Conservation (phyloP, 73 alveolate genomes). For the Effrenium voratum region DNA sequence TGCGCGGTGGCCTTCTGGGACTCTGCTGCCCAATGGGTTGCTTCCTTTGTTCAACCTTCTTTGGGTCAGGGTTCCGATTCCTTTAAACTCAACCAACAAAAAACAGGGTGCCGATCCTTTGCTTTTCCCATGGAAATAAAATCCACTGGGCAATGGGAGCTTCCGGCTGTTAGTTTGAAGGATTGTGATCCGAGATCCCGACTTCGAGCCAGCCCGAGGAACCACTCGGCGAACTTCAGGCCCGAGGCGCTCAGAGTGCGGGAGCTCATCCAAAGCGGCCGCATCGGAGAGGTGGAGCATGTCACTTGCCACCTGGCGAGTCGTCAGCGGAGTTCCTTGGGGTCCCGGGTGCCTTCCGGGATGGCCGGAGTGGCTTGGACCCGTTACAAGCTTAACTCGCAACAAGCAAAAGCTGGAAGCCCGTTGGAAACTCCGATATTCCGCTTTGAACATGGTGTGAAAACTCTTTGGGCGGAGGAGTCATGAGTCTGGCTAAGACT, state of each 20-base stretch:
- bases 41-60: neutral
- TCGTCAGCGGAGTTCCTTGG: neutral
- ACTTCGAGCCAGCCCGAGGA: neutral
- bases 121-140: neutral
- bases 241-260: conserved; percentile 36
- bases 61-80: neutral
- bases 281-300: conserved; percentile 53
- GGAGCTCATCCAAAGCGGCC: conserved; percentile 7
- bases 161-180: neutral
- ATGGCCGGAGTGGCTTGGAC: no score
- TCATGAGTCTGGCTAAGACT: no score
- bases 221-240: conserved; percentile 72
- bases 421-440: no score
- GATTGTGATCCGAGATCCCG: neutral
- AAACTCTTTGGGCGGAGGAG: no score
- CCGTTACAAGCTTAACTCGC: no score
- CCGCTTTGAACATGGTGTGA: no score
- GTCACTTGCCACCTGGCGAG: conserved; percentile 63
- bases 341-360: neutral
- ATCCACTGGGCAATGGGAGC: neutral
- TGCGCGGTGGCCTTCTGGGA: no score
- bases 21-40: neutral
- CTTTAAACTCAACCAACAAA: neutral
- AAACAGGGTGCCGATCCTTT: neutral
- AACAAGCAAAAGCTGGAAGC: no score